Percentiles rank a stretch among this genome's conserved stretches.
Conservation (phyloP, 2,329 filamentous ascomycete species). For the Xylaria sp. region DNA sequence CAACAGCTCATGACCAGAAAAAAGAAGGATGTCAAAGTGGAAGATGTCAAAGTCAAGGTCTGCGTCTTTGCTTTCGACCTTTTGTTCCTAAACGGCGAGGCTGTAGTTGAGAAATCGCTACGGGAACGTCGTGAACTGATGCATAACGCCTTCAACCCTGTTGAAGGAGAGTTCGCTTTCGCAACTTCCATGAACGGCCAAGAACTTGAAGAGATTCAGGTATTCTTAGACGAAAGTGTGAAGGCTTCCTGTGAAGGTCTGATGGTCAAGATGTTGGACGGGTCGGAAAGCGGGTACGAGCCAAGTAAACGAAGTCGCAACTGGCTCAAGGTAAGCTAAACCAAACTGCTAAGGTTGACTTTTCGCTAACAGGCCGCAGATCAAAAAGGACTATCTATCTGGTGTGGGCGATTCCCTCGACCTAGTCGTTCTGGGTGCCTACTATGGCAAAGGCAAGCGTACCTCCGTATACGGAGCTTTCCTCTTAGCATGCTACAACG, state of each 20-base stretch:
- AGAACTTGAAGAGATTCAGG: conserved; percentile 93
- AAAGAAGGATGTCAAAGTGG: conserved; percentile 93
- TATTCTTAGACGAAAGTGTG: conserved; percentile 90
- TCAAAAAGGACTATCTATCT: conserved; percentile 97
- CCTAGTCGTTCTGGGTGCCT: conserved; percentile 93
- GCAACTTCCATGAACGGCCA: conserved; percentile 87
- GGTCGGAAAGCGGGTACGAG: conserved; percentile 91
- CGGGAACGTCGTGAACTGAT: conserved; percentile 84
- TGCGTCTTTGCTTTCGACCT: conserved; percentile 98
- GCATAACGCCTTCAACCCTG: conserved; percentile 74
- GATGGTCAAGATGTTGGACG: conserved; percentile 99
- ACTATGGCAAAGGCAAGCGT: conserved; percentile 93
- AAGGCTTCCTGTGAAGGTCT: conserved; percentile 96
- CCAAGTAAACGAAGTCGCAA: conserved; percentile 96
- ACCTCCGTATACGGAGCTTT: conserved; percentile 97
- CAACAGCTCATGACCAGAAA: conserved; percentile 99
- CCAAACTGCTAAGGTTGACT: neutral
- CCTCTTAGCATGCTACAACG: conserved; percentile 92
- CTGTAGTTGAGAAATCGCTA: conserved; percentile 86
- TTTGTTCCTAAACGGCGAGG: conserved; percentile 90
- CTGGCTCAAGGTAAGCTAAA: conserved; percentile 83
- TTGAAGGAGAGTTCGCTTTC: conserved; percentile 91
- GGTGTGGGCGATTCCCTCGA: conserved; percentile 96
- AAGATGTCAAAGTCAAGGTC: conserved; percentile 96
- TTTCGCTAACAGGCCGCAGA: conserved; percentile 58